Conservation (phyloP, 1,139 yeast genomes). For the Arxiozyma telluris region DNA sequence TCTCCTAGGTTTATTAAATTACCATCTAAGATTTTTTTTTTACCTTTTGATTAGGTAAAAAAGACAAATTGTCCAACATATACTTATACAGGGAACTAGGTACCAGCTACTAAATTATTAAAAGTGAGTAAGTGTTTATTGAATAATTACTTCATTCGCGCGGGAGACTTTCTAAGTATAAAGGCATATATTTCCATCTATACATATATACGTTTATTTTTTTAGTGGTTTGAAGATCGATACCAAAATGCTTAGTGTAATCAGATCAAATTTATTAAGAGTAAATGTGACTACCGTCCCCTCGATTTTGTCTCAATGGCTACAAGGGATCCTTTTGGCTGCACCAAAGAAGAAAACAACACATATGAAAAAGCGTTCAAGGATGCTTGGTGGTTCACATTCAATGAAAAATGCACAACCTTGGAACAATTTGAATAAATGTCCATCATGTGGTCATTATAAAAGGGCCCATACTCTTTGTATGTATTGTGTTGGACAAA, state of each 20-base stretch:
- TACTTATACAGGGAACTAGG: not conserved
- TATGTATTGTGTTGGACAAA: constrained; percentile 84
- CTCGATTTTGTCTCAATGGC: constrained; percentile 14
- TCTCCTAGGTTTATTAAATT: too few relatives aligned
- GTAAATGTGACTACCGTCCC: not conserved
- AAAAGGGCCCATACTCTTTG: constrained; percentile 87
- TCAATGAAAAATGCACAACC: constrained; percentile 48
- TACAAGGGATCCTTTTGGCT: constrained; percentile 62
- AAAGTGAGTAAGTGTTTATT: not conserved
- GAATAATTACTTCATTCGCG: not conserved
- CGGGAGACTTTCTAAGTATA: not conserved
- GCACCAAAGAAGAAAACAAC: constrained; percentile 93
- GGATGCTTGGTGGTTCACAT: constrained; percentile 53
- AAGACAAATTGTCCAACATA: too few relatives aligned
- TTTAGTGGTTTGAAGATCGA: not conserved
- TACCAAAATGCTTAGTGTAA: not conserved
- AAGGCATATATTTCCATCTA: too few relatives aligned
- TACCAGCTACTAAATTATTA: not conserved
- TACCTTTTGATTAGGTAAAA: too few relatives aligned
- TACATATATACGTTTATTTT: not conserved
- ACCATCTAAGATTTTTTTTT: too few relatives aligned
- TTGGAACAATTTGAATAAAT: constrained; percentile 68
- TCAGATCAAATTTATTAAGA: not conserved
- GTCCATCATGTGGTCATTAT: constrained; percentile 92
- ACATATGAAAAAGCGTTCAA: constrained; percentile 73